Base-by-base conservation (phyloP, 2,329 filamentous ascomycete species). In the Fusarium sterilihyphosum region DNA sequence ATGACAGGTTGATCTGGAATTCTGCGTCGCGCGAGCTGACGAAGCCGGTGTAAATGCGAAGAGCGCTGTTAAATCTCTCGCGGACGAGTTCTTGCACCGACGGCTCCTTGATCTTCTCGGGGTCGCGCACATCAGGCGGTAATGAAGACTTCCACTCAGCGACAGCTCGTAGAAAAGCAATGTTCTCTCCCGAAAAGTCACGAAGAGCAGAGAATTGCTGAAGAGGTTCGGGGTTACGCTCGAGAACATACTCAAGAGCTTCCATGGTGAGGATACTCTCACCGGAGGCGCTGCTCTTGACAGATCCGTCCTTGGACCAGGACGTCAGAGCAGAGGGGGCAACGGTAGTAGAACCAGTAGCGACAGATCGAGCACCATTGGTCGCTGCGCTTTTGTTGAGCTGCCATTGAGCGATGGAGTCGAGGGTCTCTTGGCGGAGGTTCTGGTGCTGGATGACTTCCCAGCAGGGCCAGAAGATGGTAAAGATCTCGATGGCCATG, bases 151-250 rank as follows among this genome's bases (percentile, higher is more conserved):
- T 81, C 82, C 82, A 83, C 65, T 87, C 85, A 6, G 85, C 83
- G 14, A 92, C 87, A 46, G 85, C 83, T 14, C 86, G 88, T 10
- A 93, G 81, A 79, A 93, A 93, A 53, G 91, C 88, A 54, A 78
- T 91, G 78, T 93, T 93, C 79, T 93, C 92, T 20, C 91, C 91
- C 0, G 91, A 92, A 78, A 93, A 93, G 74, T 93, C 92, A 41
- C 88, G 86, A 2, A 89, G 84, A 0, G 91, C 91, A 0, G 92
- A 91, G 78, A 92, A 93, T 60, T 89, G 82, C 64, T 91, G 89
- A 0, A 93, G 85, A 1, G 89, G 88, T 9, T 86, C 83, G 0
- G 90, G 88, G 78, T 92, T 91, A 57, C 86, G 84, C 61, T 86
- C 83, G 1, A 93, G 83, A 9, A 90, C 88, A 67, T 89, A 85